Base-by-base conservation (phyloP, 768 basidiomycete species). In the Asterophora lycoperdoides region DNA sequence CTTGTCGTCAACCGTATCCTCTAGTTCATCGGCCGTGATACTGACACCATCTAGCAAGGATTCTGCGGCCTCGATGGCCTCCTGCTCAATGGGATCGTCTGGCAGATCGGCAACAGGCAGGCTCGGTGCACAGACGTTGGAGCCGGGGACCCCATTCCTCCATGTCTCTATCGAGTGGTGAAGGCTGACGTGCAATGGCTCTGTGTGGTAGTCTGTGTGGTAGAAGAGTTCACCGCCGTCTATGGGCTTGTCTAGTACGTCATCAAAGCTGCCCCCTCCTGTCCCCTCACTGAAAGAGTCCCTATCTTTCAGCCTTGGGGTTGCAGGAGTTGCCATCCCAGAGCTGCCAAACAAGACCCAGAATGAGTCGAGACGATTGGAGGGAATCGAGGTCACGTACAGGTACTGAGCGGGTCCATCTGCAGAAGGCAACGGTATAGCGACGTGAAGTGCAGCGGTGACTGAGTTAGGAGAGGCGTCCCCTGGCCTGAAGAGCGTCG, bases 261-360 rank as follows among this genome's bases (percentile, higher is more conserved):
- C 75, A 53, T 77, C 76, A 62, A 79, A 80, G 52, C 76, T 77
- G 38, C 79, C 79, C 48, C 65, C 62, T 13, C 69, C 72, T 8
- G 76, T 78, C 28, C 79, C 79, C 40, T 80, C 79, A n/a, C 78
- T 79, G 67, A 82, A 82, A 46, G 77, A 75, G 52, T 81, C 79
- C 28, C 73, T 60, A 58, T 82, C 80, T 62, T 76, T 80, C 57
- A 82, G 56, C 49, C 69, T 58, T 8, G 79, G 80, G 23, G 80
- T 76, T 3, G 62, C 68, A 14, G 76, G 73, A 30, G 65, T 56
- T 46, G 61, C 54, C 45, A 70, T 58, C 36, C 28, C 41, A 44
- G 49, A 34, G 20, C 45, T 48, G 39, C 56, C 62, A 46, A 13
- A 39, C 39, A 34, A 34, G 36, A 41, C 23, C 23, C 6, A 41